These are phyloP conservation scores for Protomyces macrosporus DNA, from an alignment of 1,139 yeast species.

Conservation along the genomic window DNA sequence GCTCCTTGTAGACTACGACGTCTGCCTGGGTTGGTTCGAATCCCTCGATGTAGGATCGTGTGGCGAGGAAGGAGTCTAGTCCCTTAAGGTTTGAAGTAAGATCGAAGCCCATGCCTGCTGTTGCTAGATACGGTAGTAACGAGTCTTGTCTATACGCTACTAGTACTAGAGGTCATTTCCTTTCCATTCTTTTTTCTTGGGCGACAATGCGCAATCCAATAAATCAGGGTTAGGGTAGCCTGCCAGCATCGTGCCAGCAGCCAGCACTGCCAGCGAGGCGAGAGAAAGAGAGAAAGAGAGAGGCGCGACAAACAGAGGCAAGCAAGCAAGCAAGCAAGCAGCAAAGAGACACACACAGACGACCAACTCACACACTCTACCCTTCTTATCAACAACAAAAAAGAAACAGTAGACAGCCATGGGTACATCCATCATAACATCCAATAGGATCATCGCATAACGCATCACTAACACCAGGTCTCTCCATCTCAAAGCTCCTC, in stretches of 20 bases:
- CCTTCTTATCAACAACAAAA: background rate
- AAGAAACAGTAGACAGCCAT: background rate
- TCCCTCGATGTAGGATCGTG: conserved; percentile 60
- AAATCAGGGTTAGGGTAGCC: too few relatives aligned
- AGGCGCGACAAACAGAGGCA: background rate
- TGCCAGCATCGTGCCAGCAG: too few relatives aligned
- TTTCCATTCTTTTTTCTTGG: too few relatives aligned
- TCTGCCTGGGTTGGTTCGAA: conserved; percentile 91
- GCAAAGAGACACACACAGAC: background rate
- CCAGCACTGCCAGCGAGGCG: too few relatives aligned
- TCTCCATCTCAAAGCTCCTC: conserved; percentile 80
- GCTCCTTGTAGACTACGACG: conserved; percentile 85
- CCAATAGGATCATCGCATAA: background rate
- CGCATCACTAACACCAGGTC: conserved; percentile 45
- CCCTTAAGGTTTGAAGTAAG: conserved; percentile 16
- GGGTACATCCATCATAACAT: background rate
- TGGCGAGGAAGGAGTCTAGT: conserved; percentile 29
- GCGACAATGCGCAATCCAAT: too few relatives aligned
- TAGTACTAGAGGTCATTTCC: too few relatives aligned
- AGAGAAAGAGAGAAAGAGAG: too few relatives aligned
- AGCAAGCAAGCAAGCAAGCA: background rate
- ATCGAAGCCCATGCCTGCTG: conserved; percentile 22
- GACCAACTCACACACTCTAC: background rate
- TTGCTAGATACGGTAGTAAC: too few relatives aligned
- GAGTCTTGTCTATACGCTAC: background rate